Percentiles rank a stretch among this genome's conserved stretches.
Conservation (phyloP, 2,329 filamentous ascomycete species). For the Penicillium aurantiogriseum region DNA sequence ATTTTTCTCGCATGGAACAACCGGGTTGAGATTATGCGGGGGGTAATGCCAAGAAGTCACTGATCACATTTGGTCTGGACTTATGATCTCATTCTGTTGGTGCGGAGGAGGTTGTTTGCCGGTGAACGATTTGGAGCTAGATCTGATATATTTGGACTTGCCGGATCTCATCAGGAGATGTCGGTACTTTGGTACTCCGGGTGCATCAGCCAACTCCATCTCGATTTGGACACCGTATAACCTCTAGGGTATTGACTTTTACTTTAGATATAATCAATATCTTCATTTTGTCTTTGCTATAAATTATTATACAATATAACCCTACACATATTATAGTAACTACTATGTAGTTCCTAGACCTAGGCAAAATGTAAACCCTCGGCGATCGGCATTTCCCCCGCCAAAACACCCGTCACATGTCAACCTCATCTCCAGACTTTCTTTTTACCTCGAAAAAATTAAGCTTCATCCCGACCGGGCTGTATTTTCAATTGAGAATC, state of each 20-base stretch:
- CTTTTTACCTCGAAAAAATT: neutral
- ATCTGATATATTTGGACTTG: neutral
- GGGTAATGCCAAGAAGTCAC: neutral
- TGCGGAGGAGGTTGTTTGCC: neutral
- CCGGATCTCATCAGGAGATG: neutral
- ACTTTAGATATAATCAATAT: neutral
- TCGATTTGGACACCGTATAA: neutral
- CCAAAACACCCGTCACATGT: slow-evolving; percentile 28
- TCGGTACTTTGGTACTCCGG: neutral
- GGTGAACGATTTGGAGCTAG: neutral
- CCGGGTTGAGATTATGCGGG: neutral
- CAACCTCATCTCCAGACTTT: slow-evolving; percentile 7
- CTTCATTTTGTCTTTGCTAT: neutral
- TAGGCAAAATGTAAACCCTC: slow-evolving; percentile 10
- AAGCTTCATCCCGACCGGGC: neutral
- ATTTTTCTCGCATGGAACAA: neutral
- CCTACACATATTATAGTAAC: neutral
- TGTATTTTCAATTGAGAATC: neutral
- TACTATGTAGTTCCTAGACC: neutral
- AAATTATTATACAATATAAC: neutral
- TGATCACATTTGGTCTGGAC: neutral
- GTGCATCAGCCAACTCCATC: neutral
- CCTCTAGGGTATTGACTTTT: neutral
- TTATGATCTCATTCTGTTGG: neutral
- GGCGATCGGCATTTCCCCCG: slow-evolving; percentile 30